Conservation (phyloP, 352 stramenopile genomes). For the Pythium pectinolyticum region DNA sequence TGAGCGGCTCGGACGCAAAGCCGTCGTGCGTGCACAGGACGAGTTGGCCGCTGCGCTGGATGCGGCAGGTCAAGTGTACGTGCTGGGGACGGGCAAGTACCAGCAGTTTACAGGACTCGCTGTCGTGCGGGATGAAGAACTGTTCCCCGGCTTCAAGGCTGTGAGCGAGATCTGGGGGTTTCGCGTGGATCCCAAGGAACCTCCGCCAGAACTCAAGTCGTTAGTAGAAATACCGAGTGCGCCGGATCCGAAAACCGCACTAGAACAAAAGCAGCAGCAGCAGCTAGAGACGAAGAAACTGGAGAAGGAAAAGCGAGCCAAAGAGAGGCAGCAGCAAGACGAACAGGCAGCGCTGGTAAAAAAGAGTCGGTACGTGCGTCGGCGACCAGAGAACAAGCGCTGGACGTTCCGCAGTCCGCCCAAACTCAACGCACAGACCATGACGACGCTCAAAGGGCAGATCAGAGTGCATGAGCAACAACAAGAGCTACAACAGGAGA, state of each 20-base stretch:
- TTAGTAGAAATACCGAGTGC: background rate
- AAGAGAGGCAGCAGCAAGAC: constrained; percentile 6
- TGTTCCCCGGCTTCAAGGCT: constrained; percentile 61
- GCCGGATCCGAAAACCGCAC: background rate
- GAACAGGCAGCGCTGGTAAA: constrained; percentile 4
- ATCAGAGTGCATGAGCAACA: constrained; percentile 18
- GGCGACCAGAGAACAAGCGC: constrained; percentile 63
- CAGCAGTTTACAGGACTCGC: constrained; percentile 77
- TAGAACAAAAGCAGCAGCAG: constrained; percentile 2
- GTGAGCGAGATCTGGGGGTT: constrained; percentile 68
- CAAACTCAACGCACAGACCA: constrained; percentile 46
- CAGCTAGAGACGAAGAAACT: constrained; percentile 4
- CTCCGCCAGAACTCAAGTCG: background rate
- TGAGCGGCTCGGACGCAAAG: constrained; percentile 44
- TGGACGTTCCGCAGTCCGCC: constrained; percentile 68
- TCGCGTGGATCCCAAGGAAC: constrained; percentile 35
- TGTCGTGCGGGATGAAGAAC: constrained; percentile 45
- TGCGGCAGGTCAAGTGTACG: constrained; percentile 90
- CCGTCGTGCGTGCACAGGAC: constrained; percentile 68
- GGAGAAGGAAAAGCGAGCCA: constrained; percentile 5
- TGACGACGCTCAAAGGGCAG: constrained; percentile 30
- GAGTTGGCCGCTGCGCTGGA: constrained; percentile 89
- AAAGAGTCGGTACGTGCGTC: constrained; percentile 48
- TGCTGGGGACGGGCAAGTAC: constrained; percentile 86
- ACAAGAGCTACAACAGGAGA: background rate